Evolutionary conservation across 495 filamentous ascomycete species (phyloP).

Genomic region (Glutinoglossum americanum): DNA sequence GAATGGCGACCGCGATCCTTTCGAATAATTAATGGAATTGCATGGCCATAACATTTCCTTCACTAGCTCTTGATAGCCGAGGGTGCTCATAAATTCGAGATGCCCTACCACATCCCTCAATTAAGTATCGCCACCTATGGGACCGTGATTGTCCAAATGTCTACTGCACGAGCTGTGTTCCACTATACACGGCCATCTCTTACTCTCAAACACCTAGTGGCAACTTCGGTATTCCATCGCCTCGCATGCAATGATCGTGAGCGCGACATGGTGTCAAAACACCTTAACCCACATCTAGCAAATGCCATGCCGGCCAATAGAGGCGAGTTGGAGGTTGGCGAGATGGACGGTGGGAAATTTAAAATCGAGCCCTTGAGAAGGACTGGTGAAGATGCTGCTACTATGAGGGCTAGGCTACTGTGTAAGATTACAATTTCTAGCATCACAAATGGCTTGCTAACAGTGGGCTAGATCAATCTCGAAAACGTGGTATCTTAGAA

Average conservation of each 20-base stretch:
- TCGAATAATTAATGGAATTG: too few relatives aligned
- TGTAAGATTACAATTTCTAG: slow-evolving; percentile 32
- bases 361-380: slow-evolving; percentile 73
- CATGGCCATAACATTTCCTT: too few relatives aligned
- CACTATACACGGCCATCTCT: background rate
- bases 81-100: background rate
- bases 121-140: background rate
- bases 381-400: slow-evolving; percentile 55
- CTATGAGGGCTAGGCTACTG: slow-evolving; percentile 72
- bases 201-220: background rate
- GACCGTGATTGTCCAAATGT: background rate
- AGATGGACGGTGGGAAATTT: slow-evolving; percentile 75
- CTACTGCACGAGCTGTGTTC: background rate
- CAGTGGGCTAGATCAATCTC: slow-evolving; percentile 54
- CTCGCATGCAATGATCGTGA: background rate
- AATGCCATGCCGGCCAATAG: slow-evolving; percentile 17
- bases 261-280: background rate
- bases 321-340: slow-evolving; percentile 69
- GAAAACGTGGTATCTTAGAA: slow-evolving; percentile 90
- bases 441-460: slow-evolving; percentile 1
- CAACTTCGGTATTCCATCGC: background rate
- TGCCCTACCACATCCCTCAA: background rate
- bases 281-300: background rate
- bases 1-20: too few relatives aligned
- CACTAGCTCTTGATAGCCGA: too few relatives aligned